Evolutionary conservation across 257 asterid genomes (phyloP), one percentile per base, ranked within the genome.

Genomic region (Ilex aquifolium): DNA sequence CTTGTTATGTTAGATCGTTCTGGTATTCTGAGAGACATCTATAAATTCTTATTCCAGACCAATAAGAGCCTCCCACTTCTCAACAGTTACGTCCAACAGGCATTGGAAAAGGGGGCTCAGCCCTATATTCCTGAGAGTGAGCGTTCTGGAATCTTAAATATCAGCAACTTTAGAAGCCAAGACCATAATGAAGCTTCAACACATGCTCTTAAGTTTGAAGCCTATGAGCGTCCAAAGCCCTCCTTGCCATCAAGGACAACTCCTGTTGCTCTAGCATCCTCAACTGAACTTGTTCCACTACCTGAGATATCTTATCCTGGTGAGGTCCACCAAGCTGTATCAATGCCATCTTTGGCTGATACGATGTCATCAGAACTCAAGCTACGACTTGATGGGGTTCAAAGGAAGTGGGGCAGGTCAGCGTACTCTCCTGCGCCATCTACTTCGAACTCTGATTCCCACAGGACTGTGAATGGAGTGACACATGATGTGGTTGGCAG

Each of bases 321-420:
- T 5, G 91, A 91, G 59, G 59, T 72, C 64, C 72, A 59, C 68
- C 85, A 76, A 59, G 70, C 78, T 54, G 63, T 79, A n/a, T 67
- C 89, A 40, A 64, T 66, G 53, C 69, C 79, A 6, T 75, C 83
- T 55, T 76, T 61, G 62, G 74, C 88, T 27, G 76, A 76, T 69
- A 57, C 83, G 53, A 82, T 80, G 44, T 69, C 91, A 40, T 68
- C 93, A 39, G 94, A 80, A 55, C 82, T 90, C 74, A 87, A 83
- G 80, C 82, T 93, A 63, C 82, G 88, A 48, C 95, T 93, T 32
- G 97, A 90, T 65, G 97, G 99, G 62, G 95, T 93, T 61, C 99
- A 93, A 55, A 83, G 56, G 70, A 93, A 90, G 77, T 90, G 97
- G 99, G 99, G 97, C n/a, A 83, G 79, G 49, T 90, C 95, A 29